These are phyloP conservation scores for Amanita inopinata DNA, from an alignment of 768 basidiomycete genomes.

Conservation along the genomic window DNA sequence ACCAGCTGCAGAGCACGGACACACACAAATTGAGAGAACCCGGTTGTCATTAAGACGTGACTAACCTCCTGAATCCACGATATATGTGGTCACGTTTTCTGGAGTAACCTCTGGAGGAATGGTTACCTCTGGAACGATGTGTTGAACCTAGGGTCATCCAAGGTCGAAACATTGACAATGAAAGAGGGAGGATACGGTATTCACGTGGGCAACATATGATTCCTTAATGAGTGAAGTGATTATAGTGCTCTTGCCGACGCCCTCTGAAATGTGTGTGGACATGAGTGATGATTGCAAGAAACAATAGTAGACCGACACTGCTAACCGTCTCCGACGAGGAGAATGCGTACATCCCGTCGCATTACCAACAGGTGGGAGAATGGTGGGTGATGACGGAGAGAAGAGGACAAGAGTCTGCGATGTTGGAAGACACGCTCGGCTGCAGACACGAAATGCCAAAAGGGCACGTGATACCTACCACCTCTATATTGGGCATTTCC, in stretches of 20 bases:
- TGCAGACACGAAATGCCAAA: not conserved
- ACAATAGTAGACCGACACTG: slow-evolving; percentile 5
- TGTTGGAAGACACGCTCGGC: not conserved
- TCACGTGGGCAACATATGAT: slow-evolving; percentile 81
- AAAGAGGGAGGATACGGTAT: slow-evolving; percentile 10
- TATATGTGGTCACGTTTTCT: slow-evolving; percentile 95
- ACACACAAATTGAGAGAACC: too few species aligned
- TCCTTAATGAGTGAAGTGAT: slow-evolving; percentile 96
- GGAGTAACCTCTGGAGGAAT: slow-evolving; percentile 97
- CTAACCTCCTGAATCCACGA: slow-evolving; percentile 93
- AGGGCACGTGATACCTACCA: slow-evolving; percentile 12
- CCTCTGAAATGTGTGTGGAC: slow-evolving; percentile 49
- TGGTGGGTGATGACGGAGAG: not conserved
- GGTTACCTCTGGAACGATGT: slow-evolving; percentile 92
- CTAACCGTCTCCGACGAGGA: slow-evolving; percentile 90
- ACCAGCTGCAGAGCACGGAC: slow-evolving; percentile 44
- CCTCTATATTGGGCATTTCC: not conserved
- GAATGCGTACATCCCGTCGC: slow-evolving; percentile 89
- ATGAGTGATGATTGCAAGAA: slow-evolving; percentile 12
- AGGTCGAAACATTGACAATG: not conserved
- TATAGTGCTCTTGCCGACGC: slow-evolving; percentile 96
- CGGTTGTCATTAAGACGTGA: slow-evolving; percentile 13
- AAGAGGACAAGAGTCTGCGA: not conserved
- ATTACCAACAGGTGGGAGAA: slow-evolving; percentile 32
- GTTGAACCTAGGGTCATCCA: slow-evolving; percentile 61